A percentile compares a stretch with the other conserved stretches of the same genome.
Evolutionary conservation across 2,329 filamentous ascomycete species (phyloP).

Genomic region (Exophiala calicioides): DNA sequence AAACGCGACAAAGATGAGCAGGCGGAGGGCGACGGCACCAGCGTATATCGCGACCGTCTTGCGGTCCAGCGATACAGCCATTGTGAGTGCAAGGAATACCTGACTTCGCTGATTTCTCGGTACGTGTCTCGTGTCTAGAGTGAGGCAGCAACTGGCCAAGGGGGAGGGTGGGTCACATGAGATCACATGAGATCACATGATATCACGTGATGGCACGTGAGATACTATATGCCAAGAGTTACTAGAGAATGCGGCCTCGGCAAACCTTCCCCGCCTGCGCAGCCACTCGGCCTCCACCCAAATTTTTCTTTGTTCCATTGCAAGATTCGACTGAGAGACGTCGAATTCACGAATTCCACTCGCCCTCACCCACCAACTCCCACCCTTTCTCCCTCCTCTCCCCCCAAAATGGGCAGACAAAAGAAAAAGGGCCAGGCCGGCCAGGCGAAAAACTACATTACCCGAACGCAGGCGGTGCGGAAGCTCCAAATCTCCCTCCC

Average conservation of each 20-base stretch:
- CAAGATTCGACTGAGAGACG: conserved; percentile 6
- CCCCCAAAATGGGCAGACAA: conserved; percentile 67
- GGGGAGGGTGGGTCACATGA: no score
- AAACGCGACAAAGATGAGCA: conserved; percentile 78
- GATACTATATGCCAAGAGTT: conserved; percentile 1
- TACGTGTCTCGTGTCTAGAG: no score
- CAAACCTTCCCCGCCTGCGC: conserved; percentile 3
- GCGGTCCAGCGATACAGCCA: conserved; percentile 55
- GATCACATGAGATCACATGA: no score
- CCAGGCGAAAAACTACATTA: conserved; percentile 97
- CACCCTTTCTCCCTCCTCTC: neutral
- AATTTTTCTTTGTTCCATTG: conserved; percentile 17
- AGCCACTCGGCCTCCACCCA: conserved; percentile 1
- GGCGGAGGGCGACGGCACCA: conserved; percentile 73
- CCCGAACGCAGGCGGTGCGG: conserved; percentile 91
- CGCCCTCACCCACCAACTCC: conserved; percentile 1
- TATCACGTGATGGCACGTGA: neutral
- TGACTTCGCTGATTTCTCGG: neutral
- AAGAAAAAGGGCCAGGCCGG: conserved; percentile 92
- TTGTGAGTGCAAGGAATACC: conserved; percentile 9
- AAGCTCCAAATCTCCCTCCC: conserved; percentile 97
- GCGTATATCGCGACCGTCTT: conserved; percentile 70
- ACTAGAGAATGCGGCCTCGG: conserved; percentile 3
- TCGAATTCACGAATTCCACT: conserved; percentile 6
- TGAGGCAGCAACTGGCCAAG: no score